A percentile compares a stretch with the other conserved stretches of the same genome.
phyloP scores from a whole-genome alignment of 1,139 yeast genomes.

The Kurtzmaniella quercitrusa region DNA sequence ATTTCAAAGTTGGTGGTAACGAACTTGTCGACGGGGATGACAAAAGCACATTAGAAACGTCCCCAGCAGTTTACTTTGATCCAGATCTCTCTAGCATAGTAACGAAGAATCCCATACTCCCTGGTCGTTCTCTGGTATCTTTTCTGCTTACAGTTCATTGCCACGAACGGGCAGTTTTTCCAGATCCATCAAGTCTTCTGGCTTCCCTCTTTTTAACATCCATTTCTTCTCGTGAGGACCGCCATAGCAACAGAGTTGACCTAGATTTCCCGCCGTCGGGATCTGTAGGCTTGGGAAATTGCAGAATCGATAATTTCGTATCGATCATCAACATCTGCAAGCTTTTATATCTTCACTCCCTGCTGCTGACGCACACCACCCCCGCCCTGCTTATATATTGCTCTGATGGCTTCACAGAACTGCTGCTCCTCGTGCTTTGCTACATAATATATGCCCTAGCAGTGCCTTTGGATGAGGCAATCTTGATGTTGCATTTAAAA shows the following conservation, averaged over 20 bases:
- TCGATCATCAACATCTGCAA: constrained; percentile 63
- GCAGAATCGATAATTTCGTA: constrained; percentile 51
- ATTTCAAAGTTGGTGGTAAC: background rate
- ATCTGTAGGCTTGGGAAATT: constrained; percentile 67
- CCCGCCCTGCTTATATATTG: constrained; percentile 57
- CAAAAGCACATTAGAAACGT: background rate
- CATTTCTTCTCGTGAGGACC: constrained; percentile 13
- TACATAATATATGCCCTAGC: constrained; percentile 67
- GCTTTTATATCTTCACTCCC: constrained; percentile 42
- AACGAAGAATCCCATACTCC: background rate
- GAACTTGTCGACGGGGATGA: background rate
- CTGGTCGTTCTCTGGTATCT: background rate
- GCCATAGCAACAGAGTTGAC: background rate
- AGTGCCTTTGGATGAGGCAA: constrained; percentile 47
- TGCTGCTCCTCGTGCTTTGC: constrained; percentile 67
- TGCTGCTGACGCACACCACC: constrained; percentile 11
- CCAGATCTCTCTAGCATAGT: background rate
- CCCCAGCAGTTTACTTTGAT: background rate
- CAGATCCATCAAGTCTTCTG: constrained; percentile 34
- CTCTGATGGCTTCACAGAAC: constrained; percentile 91
- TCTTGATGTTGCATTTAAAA: constrained; percentile 54
- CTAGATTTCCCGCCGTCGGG: constrained; percentile 84
- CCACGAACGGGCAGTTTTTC: constrained; percentile 57
- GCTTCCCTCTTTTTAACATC: constrained; percentile 31
- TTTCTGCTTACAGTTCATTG: constrained; percentile 36